Evolutionary conservation across 441 rosid genomes (phyloP).

Genomic region (Aleurites moluccanus): DNA sequence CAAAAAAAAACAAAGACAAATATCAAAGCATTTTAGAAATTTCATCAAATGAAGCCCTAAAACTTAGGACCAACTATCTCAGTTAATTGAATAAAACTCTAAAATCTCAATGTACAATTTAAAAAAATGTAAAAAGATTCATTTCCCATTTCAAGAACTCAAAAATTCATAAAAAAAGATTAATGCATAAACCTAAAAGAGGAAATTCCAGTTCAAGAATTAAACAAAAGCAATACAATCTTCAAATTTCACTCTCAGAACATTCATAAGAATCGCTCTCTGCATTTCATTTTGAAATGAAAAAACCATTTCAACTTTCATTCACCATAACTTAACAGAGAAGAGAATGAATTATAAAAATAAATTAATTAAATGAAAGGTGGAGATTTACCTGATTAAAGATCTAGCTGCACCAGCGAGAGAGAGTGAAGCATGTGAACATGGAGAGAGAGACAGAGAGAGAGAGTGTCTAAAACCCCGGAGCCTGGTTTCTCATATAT

Average conservation of each 20-base stretch:
- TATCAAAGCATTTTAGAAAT: neutral
- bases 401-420: conserved; percentile 21
- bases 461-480: conserved; percentile 28
- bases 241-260: neutral
- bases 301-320: neutral
- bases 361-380: neutral
- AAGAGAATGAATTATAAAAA: too few relatives aligned
- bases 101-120: neutral
- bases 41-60: neutral
- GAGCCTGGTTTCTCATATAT: conserved; percentile 11
- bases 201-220: neutral
- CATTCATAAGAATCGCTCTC: neutral
- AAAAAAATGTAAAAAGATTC: neutral
- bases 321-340: neutral
- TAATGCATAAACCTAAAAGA: neutral
- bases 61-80: neutral
- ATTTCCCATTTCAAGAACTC: neutral
- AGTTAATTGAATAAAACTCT: neutral
- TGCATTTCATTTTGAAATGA: neutral
- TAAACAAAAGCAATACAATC: neutral
- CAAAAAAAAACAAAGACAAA: neutral
- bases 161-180: neutral
- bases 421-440: neutral
- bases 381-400: conserved; percentile 35
- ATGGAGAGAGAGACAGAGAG: conserved; percentile 8